These are phyloP conservation scores for Asterionellopsis glacialis DNA, from an alignment of 108 stramenopile species.

Conservation along the genomic window DNA sequence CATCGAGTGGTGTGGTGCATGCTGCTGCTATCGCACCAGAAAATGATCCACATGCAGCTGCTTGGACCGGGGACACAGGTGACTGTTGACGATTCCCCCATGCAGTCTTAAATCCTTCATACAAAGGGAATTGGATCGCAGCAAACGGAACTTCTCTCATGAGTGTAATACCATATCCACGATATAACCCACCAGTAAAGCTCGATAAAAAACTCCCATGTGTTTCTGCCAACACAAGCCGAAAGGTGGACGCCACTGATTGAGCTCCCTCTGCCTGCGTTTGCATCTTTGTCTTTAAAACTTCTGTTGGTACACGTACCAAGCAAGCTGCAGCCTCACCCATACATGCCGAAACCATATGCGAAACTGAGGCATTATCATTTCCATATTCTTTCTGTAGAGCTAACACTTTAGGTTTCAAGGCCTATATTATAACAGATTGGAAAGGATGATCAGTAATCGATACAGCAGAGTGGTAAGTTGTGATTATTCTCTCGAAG, in stretches of 20 bases:
- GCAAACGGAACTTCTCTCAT: slow-evolving; percentile 92
- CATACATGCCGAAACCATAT: slow-evolving; percentile 86
- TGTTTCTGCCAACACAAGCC: slow-evolving; percentile 50
- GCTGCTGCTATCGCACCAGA: slow-evolving; percentile 81
- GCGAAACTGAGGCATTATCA: slow-evolving; percentile 43
- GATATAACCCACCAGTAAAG: slow-evolving; percentile 71
- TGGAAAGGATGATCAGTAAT: not conserved
- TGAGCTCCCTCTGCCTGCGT: slow-evolving; percentile 30
- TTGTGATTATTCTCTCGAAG: too few relatives aligned
- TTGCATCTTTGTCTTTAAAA: slow-evolving; percentile 97
- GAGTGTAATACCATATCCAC: slow-evolving; percentile 86
- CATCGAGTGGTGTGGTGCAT: slow-evolving; percentile 89
- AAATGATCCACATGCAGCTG: slow-evolving; percentile 78
- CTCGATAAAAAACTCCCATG: slow-evolving; percentile 35
- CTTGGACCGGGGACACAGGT: slow-evolving; percentile 61
- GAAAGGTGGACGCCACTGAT: slow-evolving; percentile 40
- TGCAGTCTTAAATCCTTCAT: slow-evolving; percentile 61
- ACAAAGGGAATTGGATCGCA: slow-evolving; percentile 85
- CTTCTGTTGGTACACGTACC: slow-evolving; percentile 97
- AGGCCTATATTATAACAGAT: slow-evolving; percentile 23
- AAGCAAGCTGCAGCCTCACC: slow-evolving; percentile 94
- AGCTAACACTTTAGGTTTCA: slow-evolving; percentile 50
- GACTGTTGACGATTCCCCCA: slow-evolving; percentile 39
- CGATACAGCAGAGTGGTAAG: too few relatives aligned
- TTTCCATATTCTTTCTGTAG: slow-evolving; percentile 27